Conservation (phyloP, 495 filamentous ascomycete species). For the Aspergillus indologenus region DNA sequence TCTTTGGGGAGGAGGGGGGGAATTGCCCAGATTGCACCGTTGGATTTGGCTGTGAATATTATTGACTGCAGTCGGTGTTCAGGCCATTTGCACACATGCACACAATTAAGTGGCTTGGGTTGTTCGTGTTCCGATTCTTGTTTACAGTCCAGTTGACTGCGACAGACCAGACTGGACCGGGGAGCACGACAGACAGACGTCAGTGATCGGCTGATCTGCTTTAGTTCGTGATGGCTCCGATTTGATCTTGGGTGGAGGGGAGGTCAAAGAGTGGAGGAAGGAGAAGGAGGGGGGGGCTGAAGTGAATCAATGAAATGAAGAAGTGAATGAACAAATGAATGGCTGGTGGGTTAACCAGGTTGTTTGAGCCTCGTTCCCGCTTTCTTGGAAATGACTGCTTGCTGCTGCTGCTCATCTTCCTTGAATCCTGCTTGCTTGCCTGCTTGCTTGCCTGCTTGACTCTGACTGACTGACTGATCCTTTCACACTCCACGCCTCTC, state of each 20-base stretch:
- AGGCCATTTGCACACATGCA: neutral
- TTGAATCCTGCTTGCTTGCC: neutral
- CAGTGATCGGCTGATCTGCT: conserved; percentile 20
- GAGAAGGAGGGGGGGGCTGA: neutral
- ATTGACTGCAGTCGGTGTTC: neutral
- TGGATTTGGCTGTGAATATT: too few species aligned
- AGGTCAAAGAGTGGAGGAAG: neutral
- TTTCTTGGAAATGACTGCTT: neutral
- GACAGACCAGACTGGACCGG: neutral
- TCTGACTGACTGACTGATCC: neutral
- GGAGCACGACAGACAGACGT: conserved; percentile 11
- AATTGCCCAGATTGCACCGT: too few species aligned
- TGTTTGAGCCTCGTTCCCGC: conserved; percentile 10
- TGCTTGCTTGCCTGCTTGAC: neutral
- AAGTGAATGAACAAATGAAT: neutral
- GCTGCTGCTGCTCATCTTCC: neutral
- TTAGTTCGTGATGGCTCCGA: neutral
- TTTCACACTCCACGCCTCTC: conserved; percentile 1
- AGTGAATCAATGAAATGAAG: too few species aligned
- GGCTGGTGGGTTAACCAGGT: neutral
- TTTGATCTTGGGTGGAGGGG: neutral
- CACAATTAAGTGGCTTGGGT: too few species aligned
- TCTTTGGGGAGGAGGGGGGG: too few species aligned
- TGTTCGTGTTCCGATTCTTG: too few species aligned
- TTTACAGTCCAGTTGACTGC: too few species aligned